Base-by-base conservation (phyloP, 345 rosid genomes). In the Syzygium oleosum region DNA sequence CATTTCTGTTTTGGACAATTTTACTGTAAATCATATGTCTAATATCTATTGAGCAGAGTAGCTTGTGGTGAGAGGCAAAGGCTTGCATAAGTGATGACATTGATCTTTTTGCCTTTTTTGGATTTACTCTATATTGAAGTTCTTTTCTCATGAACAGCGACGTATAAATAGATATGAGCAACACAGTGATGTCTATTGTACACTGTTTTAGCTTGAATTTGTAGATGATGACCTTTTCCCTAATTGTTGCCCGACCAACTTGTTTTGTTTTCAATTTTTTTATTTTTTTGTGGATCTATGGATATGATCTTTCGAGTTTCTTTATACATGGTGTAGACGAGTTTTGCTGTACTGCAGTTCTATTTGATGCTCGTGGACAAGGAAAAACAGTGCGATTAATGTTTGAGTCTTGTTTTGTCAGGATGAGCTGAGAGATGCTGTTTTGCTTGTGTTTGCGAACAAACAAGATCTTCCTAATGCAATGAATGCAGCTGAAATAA, bases 391-490 rank as follows among this genome's bases (percentile, higher is more conserved):
- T 84, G 56, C 21, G 34, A 54, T n/a, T 51, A 46, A 38, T 1
- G n/a, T 38, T 53, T 29, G 55, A 25, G 12, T n/a, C 51, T 56
- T 55, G 34, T 59, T 73, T 23, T 91, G 56, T 59, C 90, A 95
- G 96, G 98, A 97, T 93, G 98, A 95, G 90, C 89, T 97, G 90
- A 94, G 97, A 87, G 97, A 95, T 90, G 98, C 97, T 87, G 97
- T 95, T 85, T 92, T 97, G 90, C 97, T 97, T 79, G 99, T 97
- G 80, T 95, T 95, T 91, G 97, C 99, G 25, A 95, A 97, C 95
- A 96, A 95, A 87, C 97, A 95, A 91, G 99, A 96, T 93, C 98
- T 97, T 92, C 98, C 96, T 16, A 95, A 95, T 87, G 99, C 99
- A 87, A 96, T 96, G 99, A 95, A 96, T 91, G 98, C 99, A 85